phyloP scores from a whole-genome alignment of 2,329 filamentous ascomycete species.

The Colletotrichum sp. region DNA sequence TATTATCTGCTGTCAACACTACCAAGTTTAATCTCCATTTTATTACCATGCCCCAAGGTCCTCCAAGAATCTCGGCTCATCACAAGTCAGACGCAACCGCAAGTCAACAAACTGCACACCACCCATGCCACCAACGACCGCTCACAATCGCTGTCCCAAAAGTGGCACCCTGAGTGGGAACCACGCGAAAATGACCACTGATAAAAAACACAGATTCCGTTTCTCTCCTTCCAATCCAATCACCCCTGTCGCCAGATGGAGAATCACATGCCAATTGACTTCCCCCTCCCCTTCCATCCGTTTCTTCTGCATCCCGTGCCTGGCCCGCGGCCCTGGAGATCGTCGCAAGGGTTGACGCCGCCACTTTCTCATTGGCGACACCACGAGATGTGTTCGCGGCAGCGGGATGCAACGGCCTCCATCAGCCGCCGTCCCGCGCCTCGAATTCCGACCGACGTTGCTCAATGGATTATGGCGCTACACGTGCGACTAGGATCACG shows the following conservation, averaged over 20 bases:
- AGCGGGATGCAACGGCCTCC: background rate
- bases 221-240: background rate
- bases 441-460: background rate
- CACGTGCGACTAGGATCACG: background rate
- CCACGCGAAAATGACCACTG: background rate
- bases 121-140: background rate
- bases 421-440: background rate
- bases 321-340: background rate
- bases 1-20: background rate
- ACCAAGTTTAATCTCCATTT: background rate
- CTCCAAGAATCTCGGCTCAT: background rate
- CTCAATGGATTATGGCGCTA: background rate
- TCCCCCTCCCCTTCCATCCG: background rate
- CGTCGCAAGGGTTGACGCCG: background rate
- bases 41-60: fast-evolving
- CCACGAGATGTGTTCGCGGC: background rate
- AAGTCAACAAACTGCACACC: constrained; percentile 3
- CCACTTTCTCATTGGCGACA: background rate
- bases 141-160: background rate
- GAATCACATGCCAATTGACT: constrained; percentile 12
- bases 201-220: background rate
- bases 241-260: background rate
- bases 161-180: background rate
- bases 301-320: background rate
- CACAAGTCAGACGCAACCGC: background rate